phyloP scores from a whole-genome alignment of 139 green algal genomes.

The Coelastrella sp. region DNA sequence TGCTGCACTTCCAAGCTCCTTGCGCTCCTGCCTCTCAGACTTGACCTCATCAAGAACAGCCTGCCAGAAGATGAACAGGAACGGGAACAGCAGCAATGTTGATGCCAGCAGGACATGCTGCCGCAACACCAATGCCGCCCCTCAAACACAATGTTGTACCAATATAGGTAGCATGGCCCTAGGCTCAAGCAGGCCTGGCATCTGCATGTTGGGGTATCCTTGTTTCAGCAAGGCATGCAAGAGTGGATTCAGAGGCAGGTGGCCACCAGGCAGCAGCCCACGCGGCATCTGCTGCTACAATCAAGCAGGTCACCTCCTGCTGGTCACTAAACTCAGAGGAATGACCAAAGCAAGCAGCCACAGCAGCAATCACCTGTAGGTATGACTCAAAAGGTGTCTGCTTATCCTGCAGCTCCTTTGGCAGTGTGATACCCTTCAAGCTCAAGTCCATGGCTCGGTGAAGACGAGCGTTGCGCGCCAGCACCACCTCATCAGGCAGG shows the following conservation, averaged over 20 bases:
- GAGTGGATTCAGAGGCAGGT: background rate
- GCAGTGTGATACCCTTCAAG: constrained; percentile 92
- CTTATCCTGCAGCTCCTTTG: constrained; percentile 86
- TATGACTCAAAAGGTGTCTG: constrained; percentile 95
- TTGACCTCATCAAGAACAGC: constrained; percentile 63
- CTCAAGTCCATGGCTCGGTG: constrained; percentile 94
- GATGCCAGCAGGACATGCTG: background rate
- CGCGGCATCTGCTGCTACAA: too few relatives aligned
- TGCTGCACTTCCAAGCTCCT: constrained; percentile 53
- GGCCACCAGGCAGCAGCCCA: too few relatives aligned
- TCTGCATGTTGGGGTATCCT: too few relatives aligned
- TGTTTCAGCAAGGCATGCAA: too few relatives aligned
- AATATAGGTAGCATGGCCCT: too few relatives aligned
- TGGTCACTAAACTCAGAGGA: too few relatives aligned
- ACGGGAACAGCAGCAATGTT: too few relatives aligned
- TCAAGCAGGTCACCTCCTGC: too few relatives aligned
- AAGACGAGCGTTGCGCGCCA: constrained; percentile 91
- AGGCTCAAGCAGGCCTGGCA: too few relatives aligned
- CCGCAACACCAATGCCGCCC: background rate
- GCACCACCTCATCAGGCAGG: constrained; percentile 89
- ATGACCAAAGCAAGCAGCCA: background rate
- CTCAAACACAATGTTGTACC: too few relatives aligned
- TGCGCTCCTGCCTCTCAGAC: constrained; percentile 62
- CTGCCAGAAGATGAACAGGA: constrained; percentile 36
- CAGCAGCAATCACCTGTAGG: constrained; percentile 70